Evolutionary conservation across 345 rosid genomes (phyloP).

Genomic region (Camelina neglecta): DNA sequence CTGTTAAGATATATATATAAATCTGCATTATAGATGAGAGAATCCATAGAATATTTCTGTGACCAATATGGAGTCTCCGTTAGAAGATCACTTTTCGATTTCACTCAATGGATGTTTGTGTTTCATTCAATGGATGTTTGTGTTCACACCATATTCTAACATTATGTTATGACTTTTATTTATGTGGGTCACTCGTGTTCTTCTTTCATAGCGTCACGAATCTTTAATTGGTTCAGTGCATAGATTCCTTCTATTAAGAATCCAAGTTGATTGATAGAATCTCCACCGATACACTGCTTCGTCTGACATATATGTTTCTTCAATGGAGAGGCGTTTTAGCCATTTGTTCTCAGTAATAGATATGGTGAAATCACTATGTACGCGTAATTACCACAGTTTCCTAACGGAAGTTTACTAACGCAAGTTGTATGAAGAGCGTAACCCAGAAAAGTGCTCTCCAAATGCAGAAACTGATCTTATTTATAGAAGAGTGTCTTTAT

Average conservation of each 20-base stretch:
- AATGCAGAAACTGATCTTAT: neutral
- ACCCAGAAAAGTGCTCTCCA: neutral
- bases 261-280: neutral
- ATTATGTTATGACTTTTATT: neutral
- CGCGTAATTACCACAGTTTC: too few species aligned
- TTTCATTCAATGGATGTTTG: neutral
- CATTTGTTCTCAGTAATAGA: neutral
- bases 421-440: too few species aligned
- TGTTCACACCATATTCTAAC: conserved; percentile 12
- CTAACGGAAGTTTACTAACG: too few species aligned
- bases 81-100: neutral
- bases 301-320: neutral
- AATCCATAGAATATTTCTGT: neutral
- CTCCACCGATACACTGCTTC: neutral
- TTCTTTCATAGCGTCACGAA: neutral
- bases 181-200: conserved; percentile 6
- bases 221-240: neutral
- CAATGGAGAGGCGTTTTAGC: conserved; percentile 10
- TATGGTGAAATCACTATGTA: neutral
- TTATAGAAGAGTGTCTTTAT: too few species aligned
- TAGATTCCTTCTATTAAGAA: conserved; percentile 12
- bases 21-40: neutral
- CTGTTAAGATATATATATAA: neutral
- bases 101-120: too few species aligned
- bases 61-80: neutral